Conservation (phyloP, 345 rosid genomes). For the Triadica sebifera region DNA sequence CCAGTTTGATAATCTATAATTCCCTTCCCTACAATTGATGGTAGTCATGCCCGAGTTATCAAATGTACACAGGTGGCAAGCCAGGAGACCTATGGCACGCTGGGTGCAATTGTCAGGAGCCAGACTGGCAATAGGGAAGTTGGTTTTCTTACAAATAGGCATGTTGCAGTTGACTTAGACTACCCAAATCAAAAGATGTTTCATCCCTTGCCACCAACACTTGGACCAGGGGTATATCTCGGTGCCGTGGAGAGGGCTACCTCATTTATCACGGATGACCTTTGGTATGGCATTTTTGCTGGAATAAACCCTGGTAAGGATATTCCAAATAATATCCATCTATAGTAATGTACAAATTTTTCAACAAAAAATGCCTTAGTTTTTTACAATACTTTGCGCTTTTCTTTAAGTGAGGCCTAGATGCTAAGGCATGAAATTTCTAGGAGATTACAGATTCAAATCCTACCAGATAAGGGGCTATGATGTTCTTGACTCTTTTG, state of each 20-base stretch:
- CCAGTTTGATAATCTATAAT: not conserved
- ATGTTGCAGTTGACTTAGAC: slow-evolving; percentile 90
- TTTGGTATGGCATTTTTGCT: slow-evolving; percentile 94
- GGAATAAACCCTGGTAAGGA: slow-evolving; percentile 88
- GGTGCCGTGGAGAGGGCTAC: slow-evolving; percentile 99
- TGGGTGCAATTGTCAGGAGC: slow-evolving; percentile 93
- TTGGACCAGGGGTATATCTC: slow-evolving; percentile 91
- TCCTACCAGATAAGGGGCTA: too few species aligned
- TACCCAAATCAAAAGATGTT: slow-evolving; percentile 98
- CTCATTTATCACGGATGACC: slow-evolving; percentile 91
- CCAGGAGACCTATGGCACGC: slow-evolving; percentile 92
- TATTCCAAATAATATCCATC: slow-evolving; percentile 18
- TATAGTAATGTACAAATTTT: too few species aligned
- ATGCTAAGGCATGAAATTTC: too few species aligned
- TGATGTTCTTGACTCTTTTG: not conserved
- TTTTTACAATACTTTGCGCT: too few species aligned
- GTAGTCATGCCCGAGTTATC: not conserved
- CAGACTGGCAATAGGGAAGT: slow-evolving; percentile 79
- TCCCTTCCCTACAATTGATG: not conserved
- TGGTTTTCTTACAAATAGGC: slow-evolving; percentile 93
- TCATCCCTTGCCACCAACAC: slow-evolving; percentile 96
- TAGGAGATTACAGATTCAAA: too few species aligned
- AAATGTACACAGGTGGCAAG: slow-evolving; percentile 68
- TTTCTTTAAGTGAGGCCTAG: too few species aligned
- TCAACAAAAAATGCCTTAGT: too few species aligned